Evolutionary conservation across 1,284 basidiomycete genomes (phyloP), one percentile per base, ranked within the genome.

Genomic region (Filobasidium uniguttulatum): DNA sequence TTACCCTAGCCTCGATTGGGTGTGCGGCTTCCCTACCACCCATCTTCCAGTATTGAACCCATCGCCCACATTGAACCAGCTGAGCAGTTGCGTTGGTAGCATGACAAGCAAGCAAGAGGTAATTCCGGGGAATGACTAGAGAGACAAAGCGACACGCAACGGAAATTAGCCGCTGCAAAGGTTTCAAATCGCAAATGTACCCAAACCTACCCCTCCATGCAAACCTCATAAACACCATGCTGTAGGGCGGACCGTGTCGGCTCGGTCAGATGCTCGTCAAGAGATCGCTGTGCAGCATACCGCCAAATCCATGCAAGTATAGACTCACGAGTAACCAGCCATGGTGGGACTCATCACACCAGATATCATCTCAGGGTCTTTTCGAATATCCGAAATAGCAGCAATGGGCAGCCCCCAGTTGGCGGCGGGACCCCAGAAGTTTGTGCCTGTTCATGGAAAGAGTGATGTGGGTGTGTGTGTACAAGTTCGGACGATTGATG

Each of bases 331-430:
- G 71, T 96, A 96, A 52, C 73, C 77, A 14, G 81, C 77, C 35
- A 97, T 77, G 17, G 91, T 85, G 20, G 84, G 80, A 5, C 87
- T 91, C 90, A 97, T 97, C 29, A 88, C 78, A 19, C 36, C 66
- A 46, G 89, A 93, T 60, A 97, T 97, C 65, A 87, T 76, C 60
- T 93, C 87, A 69, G 93, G 87, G 77, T 93, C 86, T 67, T 91
- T 93, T 49, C 62, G 73, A 61, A 94, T 73, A 71, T 97, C 91
- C 4, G 88, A 68, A 40, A 97, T 71, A 34, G 90, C 90, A 58
- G 90, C 90, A 35, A 96, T 71, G 50, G 90, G 90, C 28, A 97
- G 78, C 62, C 90, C 91, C 85, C 91, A 97, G 75, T 96, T 97
- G 48, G 91, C 91, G 53, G 90, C 87, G 56, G 86, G 86, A 61